These are phyloP conservation scores for Fennellomyces sp. DNA, from an alignment of 371 early-diverging fungal species.

Conservation along the genomic window DNA sequence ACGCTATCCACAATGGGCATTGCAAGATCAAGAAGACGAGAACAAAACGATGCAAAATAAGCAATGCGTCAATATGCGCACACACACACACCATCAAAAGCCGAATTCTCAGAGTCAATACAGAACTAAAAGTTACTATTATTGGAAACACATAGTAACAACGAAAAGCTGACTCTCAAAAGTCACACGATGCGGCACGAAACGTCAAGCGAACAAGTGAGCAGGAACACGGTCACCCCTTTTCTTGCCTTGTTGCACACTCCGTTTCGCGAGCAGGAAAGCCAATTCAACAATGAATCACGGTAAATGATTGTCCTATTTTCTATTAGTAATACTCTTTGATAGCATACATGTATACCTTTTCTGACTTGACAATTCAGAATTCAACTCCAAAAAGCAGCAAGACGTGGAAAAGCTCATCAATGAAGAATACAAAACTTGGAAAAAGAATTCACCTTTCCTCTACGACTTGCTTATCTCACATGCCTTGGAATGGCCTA, in stretches of 20 bases:
- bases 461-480: constrained; percentile 98
- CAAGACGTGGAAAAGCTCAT: constrained; percentile 10
- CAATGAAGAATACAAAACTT: constrained; percentile 92
- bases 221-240: neutral
- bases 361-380: neutral
- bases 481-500: constrained; percentile 99
- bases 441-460: constrained; percentile 99
- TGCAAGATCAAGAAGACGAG: too few species aligned
- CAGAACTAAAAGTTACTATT: too few species aligned
- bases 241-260: neutral
- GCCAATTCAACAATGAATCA: neutral
- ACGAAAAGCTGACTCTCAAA: too few species aligned
- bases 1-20: too few species aligned
- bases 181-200: too few species aligned
- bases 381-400: constrained; percentile 9
- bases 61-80: too few species aligned
- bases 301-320: neutral
- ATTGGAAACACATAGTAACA: too few species aligned
- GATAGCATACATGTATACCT: neutral
- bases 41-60: too few species aligned
- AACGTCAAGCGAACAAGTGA: too few species aligned
- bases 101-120: too few species aligned
- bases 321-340: neutral
- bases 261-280: neutral
- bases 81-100: too few species aligned